Conservation (phyloP, 352 stramenopile genomes). For the Pilasporangium apinafurcum region DNA sequence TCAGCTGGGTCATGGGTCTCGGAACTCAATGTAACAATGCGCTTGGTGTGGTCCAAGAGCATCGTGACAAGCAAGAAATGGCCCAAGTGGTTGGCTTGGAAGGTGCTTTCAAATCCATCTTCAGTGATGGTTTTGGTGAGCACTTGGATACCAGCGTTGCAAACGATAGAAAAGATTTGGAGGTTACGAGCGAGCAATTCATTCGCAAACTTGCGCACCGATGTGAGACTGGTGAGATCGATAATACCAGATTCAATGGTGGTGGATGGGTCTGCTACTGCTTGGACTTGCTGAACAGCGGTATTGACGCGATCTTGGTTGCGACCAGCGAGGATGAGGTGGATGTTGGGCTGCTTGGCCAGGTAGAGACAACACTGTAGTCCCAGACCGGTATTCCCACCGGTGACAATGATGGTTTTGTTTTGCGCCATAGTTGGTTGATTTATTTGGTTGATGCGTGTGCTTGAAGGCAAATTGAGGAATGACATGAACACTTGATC, state of each 20-base stretch:
- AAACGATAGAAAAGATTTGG: conserved; percentile 19
- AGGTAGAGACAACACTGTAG: conserved; percentile 18
- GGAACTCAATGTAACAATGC: conserved; percentile 13
- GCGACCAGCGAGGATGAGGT: conserved; percentile 22
- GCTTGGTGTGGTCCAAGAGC: conserved; percentile 12
- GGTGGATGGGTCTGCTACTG: not conserved
- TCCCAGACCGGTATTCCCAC: conserved; percentile 21
- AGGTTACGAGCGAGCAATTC: conserved; percentile 9
- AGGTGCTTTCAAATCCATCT: conserved; percentile 30
- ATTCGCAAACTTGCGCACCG: conserved; percentile 12
- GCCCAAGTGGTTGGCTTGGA: conserved; percentile 31
- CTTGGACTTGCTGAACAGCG: conserved; percentile 7
- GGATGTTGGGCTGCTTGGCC: conserved; percentile 12
- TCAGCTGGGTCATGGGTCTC: conserved; percentile 22
- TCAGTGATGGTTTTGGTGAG: conserved; percentile 8
- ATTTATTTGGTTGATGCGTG: no score
- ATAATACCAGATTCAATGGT: conserved; percentile 17
- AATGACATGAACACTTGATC: no score
- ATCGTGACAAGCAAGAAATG: conserved; percentile 27
- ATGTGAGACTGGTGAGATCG: conserved; percentile 23
- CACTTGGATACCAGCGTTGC: conserved; percentile 30
- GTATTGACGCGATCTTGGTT: conserved; percentile 15
- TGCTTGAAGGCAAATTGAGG: no score
- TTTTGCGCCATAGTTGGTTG: no score
- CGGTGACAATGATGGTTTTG: conserved; percentile 24